Percentiles rank a stretch among this genome's conserved stretches.
Evolutionary conservation across 2,329 filamentous ascomycete genomes (phyloP).

Genomic region (Macrophomina phaseolina): DNA sequence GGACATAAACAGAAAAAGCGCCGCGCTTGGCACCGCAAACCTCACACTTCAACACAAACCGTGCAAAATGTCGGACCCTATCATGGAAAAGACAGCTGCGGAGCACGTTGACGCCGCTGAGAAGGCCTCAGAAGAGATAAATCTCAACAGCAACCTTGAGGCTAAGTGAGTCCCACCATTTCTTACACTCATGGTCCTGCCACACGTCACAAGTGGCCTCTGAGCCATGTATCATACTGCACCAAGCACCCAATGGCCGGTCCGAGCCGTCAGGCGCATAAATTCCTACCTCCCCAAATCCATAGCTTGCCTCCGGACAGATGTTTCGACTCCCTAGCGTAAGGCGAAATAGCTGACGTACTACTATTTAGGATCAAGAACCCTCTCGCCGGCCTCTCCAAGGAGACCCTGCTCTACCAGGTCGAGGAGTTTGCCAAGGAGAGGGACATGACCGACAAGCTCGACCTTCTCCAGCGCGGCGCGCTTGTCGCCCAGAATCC

Average conservation of each 20-base stretch:
- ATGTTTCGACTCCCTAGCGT: too few species aligned
- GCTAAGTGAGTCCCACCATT: constrained; percentile 23
- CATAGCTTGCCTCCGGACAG: too few species aligned
- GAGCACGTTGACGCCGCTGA: constrained; percentile 20
- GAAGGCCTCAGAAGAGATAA: constrained; percentile 22
- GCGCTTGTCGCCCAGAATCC: constrained; percentile 78
- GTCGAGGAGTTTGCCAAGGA: constrained; percentile 67
- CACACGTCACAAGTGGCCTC: too few species aligned
- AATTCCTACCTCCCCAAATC: too few species aligned
- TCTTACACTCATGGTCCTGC: not conserved
- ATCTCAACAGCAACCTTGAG: constrained; percentile 28
- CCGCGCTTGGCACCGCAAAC: not conserved
- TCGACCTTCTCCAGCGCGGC: constrained; percentile 67
- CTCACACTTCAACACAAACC: constrained; percentile 8
- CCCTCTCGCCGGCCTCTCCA: constrained; percentile 62
- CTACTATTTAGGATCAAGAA: constrained; percentile 56
- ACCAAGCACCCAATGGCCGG: too few species aligned
- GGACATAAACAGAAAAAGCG: not conserved
- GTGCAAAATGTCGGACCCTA: constrained; percentile 19
- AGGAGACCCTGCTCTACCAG: constrained; percentile 56
- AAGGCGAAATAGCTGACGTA: constrained; percentile 6
- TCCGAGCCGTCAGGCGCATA: too few species aligned
- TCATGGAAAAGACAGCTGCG: constrained; percentile 16
- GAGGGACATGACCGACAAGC: constrained; percentile 64
- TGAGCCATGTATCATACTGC: too few species aligned